Conservation (phyloP, 2,329 filamentous ascomycete genomes). For the Chalaropsis thielavioides region DNA sequence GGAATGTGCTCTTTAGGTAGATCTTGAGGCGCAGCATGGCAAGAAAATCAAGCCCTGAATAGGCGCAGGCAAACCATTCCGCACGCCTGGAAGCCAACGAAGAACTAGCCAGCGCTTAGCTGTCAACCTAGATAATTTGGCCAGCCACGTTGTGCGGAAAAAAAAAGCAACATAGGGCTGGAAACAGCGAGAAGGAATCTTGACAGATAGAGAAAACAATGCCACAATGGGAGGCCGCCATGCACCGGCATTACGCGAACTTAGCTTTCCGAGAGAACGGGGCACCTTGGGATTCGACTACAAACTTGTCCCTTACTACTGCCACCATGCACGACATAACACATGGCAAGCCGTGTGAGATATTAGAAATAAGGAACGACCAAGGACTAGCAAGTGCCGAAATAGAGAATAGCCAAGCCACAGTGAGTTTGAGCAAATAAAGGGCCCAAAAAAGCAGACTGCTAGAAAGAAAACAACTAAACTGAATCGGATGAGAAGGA, state of each 20-base stretch:
- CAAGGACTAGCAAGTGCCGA: not conserved
- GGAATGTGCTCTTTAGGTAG: not conserved
- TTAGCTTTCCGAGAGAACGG: not conserved
- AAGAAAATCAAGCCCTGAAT: not conserved
- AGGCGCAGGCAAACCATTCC: not conserved
- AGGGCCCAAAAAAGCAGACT: not conserved
- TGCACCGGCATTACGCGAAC: not conserved
- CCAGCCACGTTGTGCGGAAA: not conserved
- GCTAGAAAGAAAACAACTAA: not conserved
- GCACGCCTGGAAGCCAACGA: not conserved
- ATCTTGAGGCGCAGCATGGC: not conserved
- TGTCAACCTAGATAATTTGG: not conserved
- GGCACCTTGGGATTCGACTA: not conserved
- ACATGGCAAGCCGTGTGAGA: not conserved
- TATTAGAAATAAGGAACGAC: not conserved
- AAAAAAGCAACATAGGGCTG: not conserved
- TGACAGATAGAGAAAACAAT: not conserved
- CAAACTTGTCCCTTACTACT: not conserved
- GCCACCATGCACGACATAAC: not conserved
- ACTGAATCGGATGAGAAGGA: not conserved
- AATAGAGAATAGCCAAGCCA: not conserved
- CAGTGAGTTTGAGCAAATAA: not conserved
- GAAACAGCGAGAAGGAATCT: not conserved
- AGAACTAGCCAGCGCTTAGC: not conserved
- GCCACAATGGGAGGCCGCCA: slow-evolving; percentile 1